Evolutionary conservation across 1,284 basidiomycete species (phyloP).

Genomic region (Athelia psychrophila): DNA sequence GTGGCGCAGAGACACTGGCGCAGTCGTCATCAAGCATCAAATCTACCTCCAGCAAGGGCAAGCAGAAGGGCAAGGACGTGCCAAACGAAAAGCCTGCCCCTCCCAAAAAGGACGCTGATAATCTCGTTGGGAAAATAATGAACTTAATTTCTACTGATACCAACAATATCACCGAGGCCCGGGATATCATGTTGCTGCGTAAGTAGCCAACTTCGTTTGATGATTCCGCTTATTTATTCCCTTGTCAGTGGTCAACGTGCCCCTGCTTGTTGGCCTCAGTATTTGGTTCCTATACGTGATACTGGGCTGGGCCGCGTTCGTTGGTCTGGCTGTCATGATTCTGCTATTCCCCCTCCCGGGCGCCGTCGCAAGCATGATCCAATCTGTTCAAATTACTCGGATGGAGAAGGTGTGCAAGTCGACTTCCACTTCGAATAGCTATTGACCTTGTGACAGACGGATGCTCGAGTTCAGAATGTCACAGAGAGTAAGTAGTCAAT

Average conservation of each 20-base stretch:
- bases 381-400: constrained; percentile 17
- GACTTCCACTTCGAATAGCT: background rate
- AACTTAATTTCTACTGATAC: constrained; percentile 52
- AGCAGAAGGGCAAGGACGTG: constrained; percentile 18
- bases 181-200: constrained; percentile 38
- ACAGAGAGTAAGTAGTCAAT: constrained; percentile 36
- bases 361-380: constrained; percentile 17
- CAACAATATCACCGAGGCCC: constrained; percentile 39
- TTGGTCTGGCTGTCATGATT: constrained; percentile 38
- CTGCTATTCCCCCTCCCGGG: constrained; percentile 37
- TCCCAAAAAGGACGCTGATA: constrained; percentile 19
- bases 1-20: constrained; percentile 18
- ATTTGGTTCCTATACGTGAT: constrained; percentile 42
- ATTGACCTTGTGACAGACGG: constrained; percentile 31
- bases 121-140: constrained; percentile 58
- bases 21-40: constrained; percentile 21
- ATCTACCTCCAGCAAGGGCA: constrained; percentile 16
- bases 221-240: background rate
- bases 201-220: constrained; percentile 5
- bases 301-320: constrained; percentile 46
- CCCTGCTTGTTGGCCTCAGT: constrained; percentile 40
- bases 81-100: constrained; percentile 1
- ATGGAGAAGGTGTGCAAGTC: constrained; percentile 20
- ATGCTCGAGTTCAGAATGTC: constrained; percentile 46
- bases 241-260: constrained; percentile 33